A percentile compares a stretch with the other conserved stretches of the same genome.
Evolutionary conservation across 139 green algal genomes (phyloP).

Genomic region (Parachlorella kessleri): DNA sequence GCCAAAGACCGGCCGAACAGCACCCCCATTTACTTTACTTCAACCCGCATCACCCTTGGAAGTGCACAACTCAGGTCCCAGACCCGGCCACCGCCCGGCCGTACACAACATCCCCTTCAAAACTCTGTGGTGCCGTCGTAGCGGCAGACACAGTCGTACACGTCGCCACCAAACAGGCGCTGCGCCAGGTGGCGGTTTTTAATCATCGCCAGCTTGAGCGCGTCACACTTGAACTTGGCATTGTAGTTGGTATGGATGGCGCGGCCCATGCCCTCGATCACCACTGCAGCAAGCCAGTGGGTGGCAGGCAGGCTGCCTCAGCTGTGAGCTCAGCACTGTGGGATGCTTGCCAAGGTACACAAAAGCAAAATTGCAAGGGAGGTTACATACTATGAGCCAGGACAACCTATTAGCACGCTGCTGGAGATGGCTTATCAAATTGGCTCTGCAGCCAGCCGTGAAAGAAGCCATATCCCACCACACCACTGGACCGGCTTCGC

Average conservation of each 20-base stretch:
- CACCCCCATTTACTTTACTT: neutral
- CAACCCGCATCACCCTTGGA: neutral
- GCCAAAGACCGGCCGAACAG: neutral
- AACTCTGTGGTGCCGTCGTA: constrained; percentile 26
- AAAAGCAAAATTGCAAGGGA: no score
- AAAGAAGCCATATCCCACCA: no score
- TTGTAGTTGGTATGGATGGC: constrained; percentile 89
- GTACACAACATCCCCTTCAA: no score
- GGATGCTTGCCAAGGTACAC: no score
- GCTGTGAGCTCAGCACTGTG: no score
- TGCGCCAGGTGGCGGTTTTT: constrained; percentile 91
- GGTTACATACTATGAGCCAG: no score
- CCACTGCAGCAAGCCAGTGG: constrained; percentile 58
- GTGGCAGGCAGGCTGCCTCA: no score
- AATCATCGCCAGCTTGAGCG: constrained; percentile 98
- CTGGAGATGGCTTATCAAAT: no score
- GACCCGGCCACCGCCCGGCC: neutral
- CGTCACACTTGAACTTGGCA: constrained; percentile 79
- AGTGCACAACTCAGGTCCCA: neutral
- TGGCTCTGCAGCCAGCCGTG: no score
- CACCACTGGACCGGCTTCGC: no score
- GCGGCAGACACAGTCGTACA: constrained; percentile 96
- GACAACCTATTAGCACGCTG: no score
- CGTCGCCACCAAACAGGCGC: constrained; percentile 77
- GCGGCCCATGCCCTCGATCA: constrained; percentile 96